Conservation (phyloP, 345 rosid genomes). For the Syzygium aromaticum region DNA sequence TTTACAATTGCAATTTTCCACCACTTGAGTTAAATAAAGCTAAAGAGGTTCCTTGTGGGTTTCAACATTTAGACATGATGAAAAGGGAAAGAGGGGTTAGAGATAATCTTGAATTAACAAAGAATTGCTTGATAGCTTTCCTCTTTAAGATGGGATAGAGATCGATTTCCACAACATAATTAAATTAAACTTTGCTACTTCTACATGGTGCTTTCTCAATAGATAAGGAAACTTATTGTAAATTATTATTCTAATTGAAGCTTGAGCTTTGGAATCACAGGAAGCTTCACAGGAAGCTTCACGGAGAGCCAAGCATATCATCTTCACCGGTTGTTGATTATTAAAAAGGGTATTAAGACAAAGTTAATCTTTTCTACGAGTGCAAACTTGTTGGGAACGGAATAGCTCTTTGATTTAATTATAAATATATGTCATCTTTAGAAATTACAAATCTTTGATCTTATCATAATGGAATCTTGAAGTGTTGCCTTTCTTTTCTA, state of each 20-base stretch:
- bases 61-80: accelerated
- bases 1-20: neutral
- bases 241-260: neutral
- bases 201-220: no score
- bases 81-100: neutral
- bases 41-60: neutral
- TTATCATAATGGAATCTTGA: neutral
- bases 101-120: neutral
- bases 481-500: neutral
- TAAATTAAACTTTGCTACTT: neutral
- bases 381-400: no score
- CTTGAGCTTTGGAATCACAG: neutral
- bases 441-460: neutral
- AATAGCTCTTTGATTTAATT: neutral
- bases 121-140: neutral
- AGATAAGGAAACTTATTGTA: neutral
- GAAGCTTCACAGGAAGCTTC: neutral
- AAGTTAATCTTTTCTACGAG: neutral
- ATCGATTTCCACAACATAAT: neutral
- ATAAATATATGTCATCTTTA: neutral
- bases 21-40: accelerated
- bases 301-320: neutral
- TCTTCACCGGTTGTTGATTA: neutral
- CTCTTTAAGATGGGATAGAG: neutral
- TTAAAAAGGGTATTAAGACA: neutral